Evolutionary conservation across 371 early-diverging fungal genomes (phyloP), one percentile per base, ranked within the genome.

Genomic region (Mucor saturninus): DNA sequence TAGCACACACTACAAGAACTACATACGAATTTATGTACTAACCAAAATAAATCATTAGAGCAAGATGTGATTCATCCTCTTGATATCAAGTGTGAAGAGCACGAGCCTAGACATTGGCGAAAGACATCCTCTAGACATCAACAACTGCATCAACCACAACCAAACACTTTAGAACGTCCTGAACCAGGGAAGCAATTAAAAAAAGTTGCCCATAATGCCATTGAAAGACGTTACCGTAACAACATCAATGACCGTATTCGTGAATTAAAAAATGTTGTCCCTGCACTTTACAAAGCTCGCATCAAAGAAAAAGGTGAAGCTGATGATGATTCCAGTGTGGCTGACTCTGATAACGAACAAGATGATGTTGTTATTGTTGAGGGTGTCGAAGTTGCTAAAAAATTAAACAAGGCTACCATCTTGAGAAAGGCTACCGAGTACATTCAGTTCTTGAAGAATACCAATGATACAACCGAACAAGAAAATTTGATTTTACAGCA

Each of bases 231-330:
- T 40, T 94, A 94, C 74, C 85, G 96, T 63, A 94, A 92, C 76
- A 95, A 94, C 71, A 91, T 95, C 64, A 95, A 95, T 77, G 91
- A 93, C 66, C 86, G 94, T 53, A 94, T 95, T 52, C 75, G 83
- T 42, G 93, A 95, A 38, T 80, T 95, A 11, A 88, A 89, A 60
- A 82, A 83, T 56, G 87, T 90, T 1, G 91, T 95, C 2, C 95
- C 96, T 4, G 93, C 93, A 0, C 80, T 95, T 28, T 73, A 73
- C 74, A 61, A 83, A 76, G 77, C 72, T 56, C 51, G 75, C 61
- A 69, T 69, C 67, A 67, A 32, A 77, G 80, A 54, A 64, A 65
- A 60, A 26, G 56, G 48, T 21, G 80, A 81, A 60, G 66, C 59
- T 37, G 76, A 79, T 9, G 83, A 74, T 29, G 52, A 58, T 31